These are phyloP conservation scores for Umbelopsis isabellina DNA, from an alignment of 192 early-diverging fungal genomes.

Conservation along the genomic window DNA sequence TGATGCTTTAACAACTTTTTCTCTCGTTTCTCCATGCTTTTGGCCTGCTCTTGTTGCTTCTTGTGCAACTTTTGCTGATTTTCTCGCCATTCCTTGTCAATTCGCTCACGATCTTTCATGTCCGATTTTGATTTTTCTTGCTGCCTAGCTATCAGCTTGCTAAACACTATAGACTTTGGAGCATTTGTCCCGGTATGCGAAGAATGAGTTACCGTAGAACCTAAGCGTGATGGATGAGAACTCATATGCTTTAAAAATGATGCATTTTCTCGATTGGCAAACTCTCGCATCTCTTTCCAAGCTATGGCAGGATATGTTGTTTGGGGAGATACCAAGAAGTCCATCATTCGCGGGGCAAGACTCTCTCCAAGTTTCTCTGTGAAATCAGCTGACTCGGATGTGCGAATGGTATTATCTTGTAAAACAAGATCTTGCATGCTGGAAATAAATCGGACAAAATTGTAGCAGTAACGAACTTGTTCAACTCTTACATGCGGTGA, in stretches of 20 bases:
- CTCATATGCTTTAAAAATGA: not conserved
- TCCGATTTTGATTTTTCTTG: constrained; percentile 68
- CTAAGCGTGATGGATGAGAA: not conserved
- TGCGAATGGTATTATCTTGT: constrained; percentile 6
- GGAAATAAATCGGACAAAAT: constrained; percentile 49
- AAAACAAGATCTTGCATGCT: constrained; percentile 33
- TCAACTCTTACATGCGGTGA: constrained; percentile 67
- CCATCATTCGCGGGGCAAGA: constrained; percentile 9
- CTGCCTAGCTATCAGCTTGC: constrained; percentile 59
- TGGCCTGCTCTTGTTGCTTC: constrained; percentile 50
- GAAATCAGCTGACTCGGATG: not conserved
- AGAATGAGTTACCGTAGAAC: not conserved
- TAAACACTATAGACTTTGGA: constrained; percentile 35
- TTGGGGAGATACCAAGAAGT: constrained; percentile 29
- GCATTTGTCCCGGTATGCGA: not conserved
- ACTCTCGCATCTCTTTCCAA: constrained; percentile 47
- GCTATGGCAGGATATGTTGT: constrained; percentile 1
- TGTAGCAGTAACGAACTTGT: constrained; percentile 68
- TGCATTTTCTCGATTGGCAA: constrained; percentile 39
- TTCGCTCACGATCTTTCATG: constrained; percentile 66
- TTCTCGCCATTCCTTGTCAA: constrained; percentile 66
- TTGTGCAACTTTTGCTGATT: constrained; percentile 48
- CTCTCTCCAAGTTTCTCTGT: not conserved
- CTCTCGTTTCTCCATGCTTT: constrained; percentile 44
- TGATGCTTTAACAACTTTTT: constrained; percentile 33